Base-by-base conservation (phyloP, 2,329 filamentous ascomycete species). In the Xylaria sp. region DNA sequence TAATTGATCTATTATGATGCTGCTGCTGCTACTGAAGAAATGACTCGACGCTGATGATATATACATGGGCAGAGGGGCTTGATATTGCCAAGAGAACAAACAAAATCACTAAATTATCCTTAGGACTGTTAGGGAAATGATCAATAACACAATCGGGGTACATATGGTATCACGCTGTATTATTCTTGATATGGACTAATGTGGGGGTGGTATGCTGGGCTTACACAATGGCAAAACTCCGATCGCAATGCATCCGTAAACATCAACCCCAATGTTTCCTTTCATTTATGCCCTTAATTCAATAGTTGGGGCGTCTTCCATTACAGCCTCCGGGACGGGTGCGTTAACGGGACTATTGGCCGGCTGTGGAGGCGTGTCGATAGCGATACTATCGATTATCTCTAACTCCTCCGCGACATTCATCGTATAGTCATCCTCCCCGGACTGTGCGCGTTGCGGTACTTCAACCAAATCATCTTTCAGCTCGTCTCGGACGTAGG, bases 401-500 rank as follows among this genome's bases (percentile, higher is more conserved):
- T 71, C 62, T 59, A 71, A 67, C 53, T 71, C 67, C 8, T 67
- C 70, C 17, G 65, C 54, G 10, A 13, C 29, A 25, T 51, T 54
- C 3, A 17, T 47, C 23, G 57, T 55, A 4, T 21, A 11, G 3
- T 56, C 60, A 9, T 58, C 52, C 2, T 43, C 43, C 9, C 58
- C 60, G 3, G 48, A 48, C 17, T 60, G 60, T 10, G 43, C 41
- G 25, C 81, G 77, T 57, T 78, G 76, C 1, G 81, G 81, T 2
- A 83, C 77, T 49, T 78, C 75, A 23, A 84, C 81, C 47, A 81
- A 75, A 6, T 85, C 75, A 44, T 86, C 80, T 70, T 87, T 88
- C 68, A 85, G 78, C 33, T 86, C 79, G 54, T 90, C 90, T 43
- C 85, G 83, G n/a, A 96, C 88, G 70, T 96, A 96, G 41, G 93